Evolutionary conservation across 805 yeast genomes (phyloP).

Genomic region (Candida oleophila): DNA sequence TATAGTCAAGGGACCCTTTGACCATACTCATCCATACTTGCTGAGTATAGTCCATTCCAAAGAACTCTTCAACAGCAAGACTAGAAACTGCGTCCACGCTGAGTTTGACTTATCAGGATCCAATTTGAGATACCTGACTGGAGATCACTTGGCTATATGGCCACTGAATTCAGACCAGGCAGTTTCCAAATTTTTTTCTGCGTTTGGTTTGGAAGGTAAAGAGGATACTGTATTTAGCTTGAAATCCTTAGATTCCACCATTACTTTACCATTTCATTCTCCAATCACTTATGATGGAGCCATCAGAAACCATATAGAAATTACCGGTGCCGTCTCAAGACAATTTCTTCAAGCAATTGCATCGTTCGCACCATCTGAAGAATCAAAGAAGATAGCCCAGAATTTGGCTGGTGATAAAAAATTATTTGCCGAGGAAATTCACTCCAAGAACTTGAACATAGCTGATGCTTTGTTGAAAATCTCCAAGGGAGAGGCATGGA

Average conservation of each 20-base stretch:
- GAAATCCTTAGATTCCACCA: constrained; percentile 69
- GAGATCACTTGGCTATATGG: constrained; percentile 95
- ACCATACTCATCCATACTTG: constrained; percentile 76
- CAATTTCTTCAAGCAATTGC: constrained; percentile 73
- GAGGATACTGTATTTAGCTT: constrained; percentile 59
- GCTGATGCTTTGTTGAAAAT: constrained; percentile 69
- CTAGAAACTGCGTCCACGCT: constrained; percentile 83
- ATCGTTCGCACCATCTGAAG: constrained; percentile 76
- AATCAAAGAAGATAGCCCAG: constrained; percentile 47
- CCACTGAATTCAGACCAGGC: constrained; percentile 83
- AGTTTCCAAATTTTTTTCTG: constrained; percentile 60
- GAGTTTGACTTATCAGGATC: constrained; percentile 81
- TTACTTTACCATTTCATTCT: constrained; percentile 60
- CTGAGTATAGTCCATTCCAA: constrained; percentile 61
- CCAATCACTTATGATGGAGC: constrained; percentile 91
- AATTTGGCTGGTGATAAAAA: constrained; percentile 67
- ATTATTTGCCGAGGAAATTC: constrained; percentile 63
- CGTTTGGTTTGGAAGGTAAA: constrained; percentile 58
- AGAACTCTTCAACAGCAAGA: constrained; percentile 66
- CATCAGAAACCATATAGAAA: constrained; percentile 83
- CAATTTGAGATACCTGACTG: constrained; percentile 83
- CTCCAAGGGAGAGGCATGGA: constrained; percentile 71
- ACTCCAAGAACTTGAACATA: constrained; percentile 60
- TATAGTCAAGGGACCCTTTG: constrained; percentile 68
- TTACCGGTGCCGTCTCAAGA: constrained; percentile 91